Conservation (phyloP, 495 filamentous ascomycete genomes). For the Hypoxylon fuscum region DNA sequence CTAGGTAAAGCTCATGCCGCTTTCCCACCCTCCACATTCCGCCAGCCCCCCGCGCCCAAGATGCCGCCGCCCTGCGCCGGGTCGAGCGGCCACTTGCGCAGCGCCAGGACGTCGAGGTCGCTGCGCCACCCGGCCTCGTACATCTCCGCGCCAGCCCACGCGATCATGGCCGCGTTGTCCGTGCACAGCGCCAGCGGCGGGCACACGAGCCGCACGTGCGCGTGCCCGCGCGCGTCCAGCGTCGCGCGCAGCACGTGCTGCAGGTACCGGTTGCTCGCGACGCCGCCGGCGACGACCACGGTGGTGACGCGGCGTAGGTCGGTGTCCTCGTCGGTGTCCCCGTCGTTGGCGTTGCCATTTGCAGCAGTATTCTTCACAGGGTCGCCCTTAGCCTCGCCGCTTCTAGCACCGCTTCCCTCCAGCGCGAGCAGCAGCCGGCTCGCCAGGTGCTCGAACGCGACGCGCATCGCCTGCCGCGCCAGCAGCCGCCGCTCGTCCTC, state of each 20-base stretch:
- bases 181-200: conserved; percentile 83
- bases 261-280: conserved; percentile 84
- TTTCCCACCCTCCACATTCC: conserved; percentile 5
- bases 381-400: no score
- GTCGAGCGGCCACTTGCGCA: conserved; percentile 85
- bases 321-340: no score
- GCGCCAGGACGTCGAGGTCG: conserved; percentile 63
- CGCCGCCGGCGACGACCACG: conserved; percentile 87
- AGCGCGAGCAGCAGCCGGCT: conserved; percentile 75
- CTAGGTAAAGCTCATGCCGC: no score
- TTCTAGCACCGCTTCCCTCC: no score
- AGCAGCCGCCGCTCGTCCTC: conserved; percentile 66
- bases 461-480: conserved; percentile 74
- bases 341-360: no score
- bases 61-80: conserved; percentile 63
- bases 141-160: conserved; percentile 94
- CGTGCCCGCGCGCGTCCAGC: conserved; percentile 70
- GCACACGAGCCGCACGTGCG: conserved; percentile 68
- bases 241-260: conserved; percentile 69
- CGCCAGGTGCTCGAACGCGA: conserved; percentile 90
- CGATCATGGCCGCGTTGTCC: conserved; percentile 99
- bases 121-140: conserved; percentile 78
- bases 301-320: conserved; percentile 54
- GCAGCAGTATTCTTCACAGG: no score
- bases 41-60: conserved; percentile 56